Evolutionary conservation across 2,329 filamentous ascomycete genomes (phyloP).

Genomic region (Fusarium zealandicum): DNA sequence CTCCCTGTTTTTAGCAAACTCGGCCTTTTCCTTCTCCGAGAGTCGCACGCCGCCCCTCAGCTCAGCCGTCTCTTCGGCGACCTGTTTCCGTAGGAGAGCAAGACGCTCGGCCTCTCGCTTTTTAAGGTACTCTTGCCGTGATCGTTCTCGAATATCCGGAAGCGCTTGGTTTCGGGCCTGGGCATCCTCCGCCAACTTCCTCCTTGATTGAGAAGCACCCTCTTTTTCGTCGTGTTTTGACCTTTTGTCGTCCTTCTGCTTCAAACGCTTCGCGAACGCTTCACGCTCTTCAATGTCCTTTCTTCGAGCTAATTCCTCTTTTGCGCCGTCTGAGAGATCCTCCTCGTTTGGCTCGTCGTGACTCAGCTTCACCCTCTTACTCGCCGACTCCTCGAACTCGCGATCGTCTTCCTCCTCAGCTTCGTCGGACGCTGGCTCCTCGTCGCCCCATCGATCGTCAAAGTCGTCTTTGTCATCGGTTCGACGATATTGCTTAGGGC

Average conservation of each 20-base stretch:
- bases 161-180: constrained; percentile 74
- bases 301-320: constrained; percentile 64
- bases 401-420: constrained; percentile 56
- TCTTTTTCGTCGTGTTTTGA: constrained; percentile 72
- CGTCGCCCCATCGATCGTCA: constrained; percentile 84
- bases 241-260: constrained; percentile 72
- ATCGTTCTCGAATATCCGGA: constrained; percentile 80
- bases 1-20: constrained; percentile 89
- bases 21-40: constrained; percentile 79
- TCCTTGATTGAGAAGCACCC: constrained; percentile 64
- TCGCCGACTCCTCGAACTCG: constrained; percentile 72
- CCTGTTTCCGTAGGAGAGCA: constrained; percentile 86
- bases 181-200: constrained; percentile 60
- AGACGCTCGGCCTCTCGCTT: constrained; percentile 89
- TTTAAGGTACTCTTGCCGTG: constrained; percentile 90
- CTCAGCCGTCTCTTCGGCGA: constrained; percentile 86
- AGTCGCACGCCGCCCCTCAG: constrained; percentile 77
- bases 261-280: constrained; percentile 79
- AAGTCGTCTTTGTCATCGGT: constrained; percentile 60
- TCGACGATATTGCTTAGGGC: constrained; percentile 53
- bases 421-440: constrained; percentile 62
- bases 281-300: constrained; percentile 78
- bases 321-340: constrained; percentile 67
- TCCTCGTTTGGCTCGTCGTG: constrained; percentile 58
- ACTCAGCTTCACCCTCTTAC: constrained; percentile 72